Evolutionary conservation across 2,329 filamentous ascomycete genomes (phyloP).

Genomic region (Aspergillus flavus): DNA sequence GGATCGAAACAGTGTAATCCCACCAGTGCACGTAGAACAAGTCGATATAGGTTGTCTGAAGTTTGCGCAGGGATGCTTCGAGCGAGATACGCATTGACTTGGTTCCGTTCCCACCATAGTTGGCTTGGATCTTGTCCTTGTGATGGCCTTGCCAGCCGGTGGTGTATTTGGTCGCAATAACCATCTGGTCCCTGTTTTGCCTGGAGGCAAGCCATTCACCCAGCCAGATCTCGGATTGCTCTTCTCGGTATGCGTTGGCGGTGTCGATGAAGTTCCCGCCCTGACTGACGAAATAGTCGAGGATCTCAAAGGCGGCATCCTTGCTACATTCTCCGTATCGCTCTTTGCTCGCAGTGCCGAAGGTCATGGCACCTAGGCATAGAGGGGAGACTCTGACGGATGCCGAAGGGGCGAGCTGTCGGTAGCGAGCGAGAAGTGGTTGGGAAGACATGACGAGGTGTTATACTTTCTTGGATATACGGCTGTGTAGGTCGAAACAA

Average conservation of each 20-base stretch:
- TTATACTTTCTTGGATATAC: not conserved
- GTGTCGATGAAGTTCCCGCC: slow-evolving; percentile 76
- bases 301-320: slow-evolving; percentile 60
- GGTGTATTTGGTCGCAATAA: slow-evolving; percentile 71
- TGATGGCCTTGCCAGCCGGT: not conserved
- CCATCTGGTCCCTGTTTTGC: slow-evolving; percentile 65
- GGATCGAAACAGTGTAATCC: slow-evolving; percentile 67
- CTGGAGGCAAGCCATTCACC: slow-evolving; percentile 69
- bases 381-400: slow-evolving; percentile 66
- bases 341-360: slow-evolving; percentile 42
- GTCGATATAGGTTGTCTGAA: slow-evolving; percentile 42
- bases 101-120: slow-evolving; percentile 44
- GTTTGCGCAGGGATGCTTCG: slow-evolving; percentile 31
- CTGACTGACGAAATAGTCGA: slow-evolving; percentile 65
- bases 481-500: not conserved
- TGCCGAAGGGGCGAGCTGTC: slow-evolving; percentile 66
- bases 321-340: slow-evolving; percentile 67
- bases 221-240: slow-evolving; percentile 65
- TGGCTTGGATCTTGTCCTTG: slow-evolving; percentile 35
- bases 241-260: slow-evolving; percentile 66
- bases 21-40: slow-evolving; percentile 50
- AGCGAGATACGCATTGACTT: slow-evolving; percentile 35
- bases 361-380: slow-evolving; percentile 38
- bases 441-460: not conserved
- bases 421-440: slow-evolving; percentile 58